A percentile compares a stretch with the other conserved stretches of the same genome.
Evolutionary conservation across 1,284 basidiomycete species (phyloP).

Genomic region (Xerocomus amazonicus): DNA sequence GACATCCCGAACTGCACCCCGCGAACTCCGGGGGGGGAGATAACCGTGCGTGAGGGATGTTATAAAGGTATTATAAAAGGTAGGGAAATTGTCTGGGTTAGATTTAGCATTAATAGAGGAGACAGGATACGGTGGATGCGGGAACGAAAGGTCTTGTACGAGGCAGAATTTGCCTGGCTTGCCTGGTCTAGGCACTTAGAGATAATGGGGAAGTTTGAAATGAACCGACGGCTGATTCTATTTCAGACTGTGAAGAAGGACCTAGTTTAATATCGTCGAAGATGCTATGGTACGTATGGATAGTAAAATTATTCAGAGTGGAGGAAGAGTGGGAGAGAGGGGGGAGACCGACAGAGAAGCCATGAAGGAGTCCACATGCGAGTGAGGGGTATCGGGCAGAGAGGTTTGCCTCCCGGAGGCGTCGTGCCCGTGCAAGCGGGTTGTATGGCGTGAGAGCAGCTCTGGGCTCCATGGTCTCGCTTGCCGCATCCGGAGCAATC

Average conservation of each 20-base stretch:
- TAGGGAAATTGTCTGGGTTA: background rate
- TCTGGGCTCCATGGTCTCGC: background rate
- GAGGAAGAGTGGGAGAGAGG: background rate
- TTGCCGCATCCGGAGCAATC: background rate
- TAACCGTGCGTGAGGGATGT: accelerated
- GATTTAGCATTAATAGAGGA: background rate
- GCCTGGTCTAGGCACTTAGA: background rate
- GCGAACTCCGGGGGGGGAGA: background rate
- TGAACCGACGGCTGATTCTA: background rate
- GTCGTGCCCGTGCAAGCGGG: background rate
- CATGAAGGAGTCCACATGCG: background rate
- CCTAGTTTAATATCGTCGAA: no score
- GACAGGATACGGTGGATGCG: background rate
- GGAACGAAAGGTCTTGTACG: slow-evolving; percentile 2
- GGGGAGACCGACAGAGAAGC: background rate
- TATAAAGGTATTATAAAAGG: slow-evolving; percentile 1
- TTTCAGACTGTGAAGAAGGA: background rate
- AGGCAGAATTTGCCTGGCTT: background rate
- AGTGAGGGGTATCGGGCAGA: background rate
- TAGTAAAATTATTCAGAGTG: background rate
- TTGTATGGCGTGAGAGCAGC: background rate
- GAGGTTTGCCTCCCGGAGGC: background rate
- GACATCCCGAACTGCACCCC: slow-evolving; percentile 1
- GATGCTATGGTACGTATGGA: no score
- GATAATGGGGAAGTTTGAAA: background rate